Conservation (phyloP, 331 rosid species). For the Malus hybrid region DNA sequence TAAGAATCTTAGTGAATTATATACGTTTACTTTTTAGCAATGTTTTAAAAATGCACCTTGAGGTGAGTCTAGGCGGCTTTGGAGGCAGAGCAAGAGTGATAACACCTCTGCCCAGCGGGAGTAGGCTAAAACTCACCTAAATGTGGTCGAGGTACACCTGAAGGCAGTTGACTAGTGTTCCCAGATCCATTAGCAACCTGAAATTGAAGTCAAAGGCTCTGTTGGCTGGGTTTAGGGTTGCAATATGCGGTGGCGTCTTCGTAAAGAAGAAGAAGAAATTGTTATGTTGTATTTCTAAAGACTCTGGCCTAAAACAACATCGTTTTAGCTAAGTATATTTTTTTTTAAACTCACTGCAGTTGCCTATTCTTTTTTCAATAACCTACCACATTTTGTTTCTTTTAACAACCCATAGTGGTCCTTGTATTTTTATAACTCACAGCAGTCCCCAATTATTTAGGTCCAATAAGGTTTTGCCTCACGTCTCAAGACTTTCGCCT, state of each 20-base stretch:
- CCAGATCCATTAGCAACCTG: not conserved
- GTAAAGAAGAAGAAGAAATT: not conserved
- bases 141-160: not conserved
- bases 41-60: not conserved
- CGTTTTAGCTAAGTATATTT: not conserved
- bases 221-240: not conserved
- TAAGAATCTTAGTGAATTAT: no score
- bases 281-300: no score
- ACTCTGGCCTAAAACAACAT: not conserved
- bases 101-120: not conserved
- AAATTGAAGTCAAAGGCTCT: not conserved
- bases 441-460: not conserved
- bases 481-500: not conserved
- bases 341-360: not conserved
- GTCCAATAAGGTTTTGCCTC: not conserved
- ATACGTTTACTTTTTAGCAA: not conserved
- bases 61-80: accelerated
- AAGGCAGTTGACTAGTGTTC: not conserved
- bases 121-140: not conserved
- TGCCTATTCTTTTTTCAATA: no score
- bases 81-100: not conserved
- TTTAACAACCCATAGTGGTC: no score
- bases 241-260: not conserved
- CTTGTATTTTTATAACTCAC: no score
- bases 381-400: not conserved